Conservation (phyloP, 257 asterid species). For the Dorcoceras hygrometricum region DNA sequence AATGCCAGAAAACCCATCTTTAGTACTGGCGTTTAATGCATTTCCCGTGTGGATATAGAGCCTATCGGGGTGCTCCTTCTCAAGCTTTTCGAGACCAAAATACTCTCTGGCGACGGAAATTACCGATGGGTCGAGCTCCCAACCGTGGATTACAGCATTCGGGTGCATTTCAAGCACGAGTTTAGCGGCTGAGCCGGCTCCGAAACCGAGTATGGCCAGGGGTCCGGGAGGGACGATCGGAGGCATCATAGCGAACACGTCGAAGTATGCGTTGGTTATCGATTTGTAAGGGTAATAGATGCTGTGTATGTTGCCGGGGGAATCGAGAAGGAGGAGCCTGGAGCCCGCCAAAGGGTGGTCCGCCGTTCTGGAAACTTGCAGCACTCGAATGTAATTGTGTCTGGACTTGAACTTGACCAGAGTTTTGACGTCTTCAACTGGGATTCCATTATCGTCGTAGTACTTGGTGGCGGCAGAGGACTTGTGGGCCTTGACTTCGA, state of each 20-base stretch:
- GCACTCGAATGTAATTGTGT: constrained; percentile 75
- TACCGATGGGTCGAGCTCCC: constrained; percentile 86
- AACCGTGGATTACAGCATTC: constrained; percentile 49
- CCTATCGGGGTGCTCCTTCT: constrained; percentile 44
- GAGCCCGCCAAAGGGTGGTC: constrained; percentile 89
- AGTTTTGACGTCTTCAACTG: constrained; percentile 67
- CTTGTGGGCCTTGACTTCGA: too few species aligned
- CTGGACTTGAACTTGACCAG: constrained; percentile 80
- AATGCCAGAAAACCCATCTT: constrained; percentile 66
- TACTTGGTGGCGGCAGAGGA: constrained; percentile 18
- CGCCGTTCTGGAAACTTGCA: constrained; percentile 76
- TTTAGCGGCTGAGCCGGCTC: constrained; percentile 78
- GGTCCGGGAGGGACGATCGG: constrained; percentile 87
- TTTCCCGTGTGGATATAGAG: constrained; percentile 58
- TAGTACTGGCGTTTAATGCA: constrained; percentile 48
- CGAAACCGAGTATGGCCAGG: constrained; percentile 78
- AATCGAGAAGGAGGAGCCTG: constrained; percentile 75
- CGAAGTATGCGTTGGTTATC: constrained; percentile 68
- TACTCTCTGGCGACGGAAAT: constrained; percentile 69
- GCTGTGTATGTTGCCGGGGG: constrained; percentile 98
- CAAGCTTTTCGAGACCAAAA: constrained; percentile 65
- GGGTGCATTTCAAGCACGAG: constrained; percentile 63
- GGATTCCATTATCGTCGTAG: constrained; percentile 58
- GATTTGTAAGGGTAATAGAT: constrained; percentile 62
- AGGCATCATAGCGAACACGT: constrained; percentile 81